Percentiles rank a stretch among this genome's conserved stretches.
Evolutionary conservation across 257 asterid species (phyloP).

Genomic region (Solanum chaucha): DNA sequence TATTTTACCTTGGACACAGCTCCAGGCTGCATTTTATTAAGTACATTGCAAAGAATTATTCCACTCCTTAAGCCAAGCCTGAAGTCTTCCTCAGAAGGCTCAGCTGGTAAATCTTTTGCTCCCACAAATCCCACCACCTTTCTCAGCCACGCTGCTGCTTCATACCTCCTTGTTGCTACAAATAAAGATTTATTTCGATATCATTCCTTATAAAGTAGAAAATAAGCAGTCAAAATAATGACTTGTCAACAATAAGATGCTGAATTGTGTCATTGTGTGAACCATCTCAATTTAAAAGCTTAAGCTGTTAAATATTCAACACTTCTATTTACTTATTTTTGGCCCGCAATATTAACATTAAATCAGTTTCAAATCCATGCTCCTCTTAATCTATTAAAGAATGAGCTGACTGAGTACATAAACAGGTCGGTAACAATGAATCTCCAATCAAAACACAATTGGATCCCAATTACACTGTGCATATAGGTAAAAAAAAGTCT

Average conservation of each 20-base stretch:
- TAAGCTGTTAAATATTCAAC: background rate
- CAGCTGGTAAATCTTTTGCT: slow-evolving; percentile 18
- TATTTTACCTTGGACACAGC: slow-evolving; percentile 67
- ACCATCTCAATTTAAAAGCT: background rate
- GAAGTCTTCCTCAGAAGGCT: slow-evolving; percentile 17
- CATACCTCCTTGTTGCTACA: slow-evolving; percentile 82
- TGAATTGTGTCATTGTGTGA: background rate
- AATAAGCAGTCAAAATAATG: background rate
- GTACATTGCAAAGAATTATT: slow-evolving; percentile 31
- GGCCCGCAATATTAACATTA: background rate
- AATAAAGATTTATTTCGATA: background rate
- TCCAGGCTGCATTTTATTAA: slow-evolving; percentile 83
- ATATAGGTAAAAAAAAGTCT: background rate
- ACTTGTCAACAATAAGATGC: background rate
- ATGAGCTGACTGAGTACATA: background rate
- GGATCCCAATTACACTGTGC: background rate
- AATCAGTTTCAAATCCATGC: background rate
- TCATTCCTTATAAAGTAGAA: background rate
- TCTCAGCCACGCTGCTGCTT: slow-evolving; percentile 85
- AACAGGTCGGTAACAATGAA: background rate
- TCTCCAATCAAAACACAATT: background rate
- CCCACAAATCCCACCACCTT: slow-evolving; percentile 37
- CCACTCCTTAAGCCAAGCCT: slow-evolving; percentile 13
- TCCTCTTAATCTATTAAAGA: background rate
- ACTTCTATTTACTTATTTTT: background rate